Conservation (phyloP, 495 filamentous ascomycete species). For the Bacidia rubella region DNA sequence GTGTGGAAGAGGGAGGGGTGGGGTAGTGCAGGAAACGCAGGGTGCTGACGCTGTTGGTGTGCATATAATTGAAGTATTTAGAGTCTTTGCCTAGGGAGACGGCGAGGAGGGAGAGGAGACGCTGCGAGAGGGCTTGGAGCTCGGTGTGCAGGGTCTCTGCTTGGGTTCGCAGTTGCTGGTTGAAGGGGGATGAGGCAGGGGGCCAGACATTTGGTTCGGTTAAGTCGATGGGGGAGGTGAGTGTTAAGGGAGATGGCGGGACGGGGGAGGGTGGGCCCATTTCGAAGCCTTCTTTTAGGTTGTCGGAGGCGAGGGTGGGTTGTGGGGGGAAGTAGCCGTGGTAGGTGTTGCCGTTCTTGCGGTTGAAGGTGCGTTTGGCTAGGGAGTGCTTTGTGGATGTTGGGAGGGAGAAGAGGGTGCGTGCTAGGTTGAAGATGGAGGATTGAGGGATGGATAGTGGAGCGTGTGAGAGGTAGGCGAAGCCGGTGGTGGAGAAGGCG, state of each 20-base stretch:
- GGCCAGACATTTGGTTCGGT: conserved; percentile 34
- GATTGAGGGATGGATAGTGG: conserved; percentile 28
- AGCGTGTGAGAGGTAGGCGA: conserved; percentile 31
- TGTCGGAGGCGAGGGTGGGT: conserved; percentile 15
- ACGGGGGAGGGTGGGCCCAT: conserved; percentile 22
- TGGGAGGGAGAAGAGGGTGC: conserved; percentile 28
- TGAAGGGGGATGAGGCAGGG: background rate
- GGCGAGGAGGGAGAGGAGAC: conserved; percentile 30
- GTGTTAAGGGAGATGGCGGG: background rate
- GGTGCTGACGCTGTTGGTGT: conserved; percentile 29
- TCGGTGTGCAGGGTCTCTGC: conserved; percentile 30
- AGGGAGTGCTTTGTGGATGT: conserved; percentile 27
- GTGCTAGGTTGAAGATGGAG: conserved; percentile 28
- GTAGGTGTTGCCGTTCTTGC: conserved; percentile 30
- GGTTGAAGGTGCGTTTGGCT: conserved; percentile 29
- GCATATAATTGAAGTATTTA: conserved; percentile 28
- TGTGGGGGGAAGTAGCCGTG: conserved; percentile 33
- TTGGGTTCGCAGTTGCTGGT: conserved; percentile 9
- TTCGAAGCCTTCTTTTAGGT: conserved; percentile 37
- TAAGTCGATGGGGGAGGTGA: conserved; percentile 20
- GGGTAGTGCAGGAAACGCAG: conserved; percentile 31
- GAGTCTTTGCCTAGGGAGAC: conserved; percentile 26
- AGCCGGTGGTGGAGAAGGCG: conserved; percentile 33
- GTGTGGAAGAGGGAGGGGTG: conserved; percentile 11
- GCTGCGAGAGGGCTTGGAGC: conserved; percentile 27